These are phyloP conservation scores for Penicillium sp. DNA, from an alignment of 2,329 filamentous ascomycete genomes.

Conservation along the genomic window DNA sequence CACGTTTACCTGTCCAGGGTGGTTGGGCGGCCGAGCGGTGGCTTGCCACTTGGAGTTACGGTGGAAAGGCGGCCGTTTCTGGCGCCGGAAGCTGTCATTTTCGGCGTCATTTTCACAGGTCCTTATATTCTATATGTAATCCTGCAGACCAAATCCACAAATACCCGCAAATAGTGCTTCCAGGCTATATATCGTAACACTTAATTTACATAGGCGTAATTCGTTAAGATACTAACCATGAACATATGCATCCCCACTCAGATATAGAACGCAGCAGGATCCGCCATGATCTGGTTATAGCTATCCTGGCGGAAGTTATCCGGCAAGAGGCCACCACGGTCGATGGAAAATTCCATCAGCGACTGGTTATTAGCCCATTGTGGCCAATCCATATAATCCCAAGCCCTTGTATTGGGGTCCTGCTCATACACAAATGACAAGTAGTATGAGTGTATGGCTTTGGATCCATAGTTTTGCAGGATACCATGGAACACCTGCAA, in stretches of 20 bases:
- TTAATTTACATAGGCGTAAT: background rate
- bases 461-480: conserved; percentile 59
- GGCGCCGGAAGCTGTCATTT: no score
- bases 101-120: no score
- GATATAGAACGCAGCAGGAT: conserved; percentile 26
- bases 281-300: conserved; percentile 40
- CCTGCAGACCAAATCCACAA: background rate
- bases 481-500: conserved; percentile 67
- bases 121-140: no score
- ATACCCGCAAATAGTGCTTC: background rate
- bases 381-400: conserved; percentile 50
- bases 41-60: no score
- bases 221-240: background rate
- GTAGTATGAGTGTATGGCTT: conserved; percentile 65
- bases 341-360: conserved; percentile 51
- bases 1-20: no score
- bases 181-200: background rate
- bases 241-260: background rate
- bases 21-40: no score
- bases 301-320: conserved; percentile 51
- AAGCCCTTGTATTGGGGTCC: conserved; percentile 62
- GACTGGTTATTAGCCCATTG: conserved; percentile 51
- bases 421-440: conserved; percentile 67
- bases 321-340: conserved; percentile 36
- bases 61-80: no score